Base-by-base conservation (phyloP, 2,329 filamentous ascomycete genomes). In the Ophiobolus disseminans region DNA sequence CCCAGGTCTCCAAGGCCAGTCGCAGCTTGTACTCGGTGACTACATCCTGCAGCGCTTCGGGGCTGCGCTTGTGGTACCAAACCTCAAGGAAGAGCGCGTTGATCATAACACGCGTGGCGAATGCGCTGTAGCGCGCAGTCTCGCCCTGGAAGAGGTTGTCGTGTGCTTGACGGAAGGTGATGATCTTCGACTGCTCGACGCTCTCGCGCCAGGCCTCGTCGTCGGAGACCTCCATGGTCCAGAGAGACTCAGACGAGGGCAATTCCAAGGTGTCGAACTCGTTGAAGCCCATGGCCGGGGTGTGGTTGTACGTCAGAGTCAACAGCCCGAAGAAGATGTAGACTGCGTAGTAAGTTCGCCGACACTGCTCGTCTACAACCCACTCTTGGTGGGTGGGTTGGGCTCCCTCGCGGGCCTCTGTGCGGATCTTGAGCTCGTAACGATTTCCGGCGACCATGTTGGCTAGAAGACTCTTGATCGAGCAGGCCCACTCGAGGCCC, bases 391-490 rank as follows among this genome's bases (percentile, higher is more conserved):
- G 90, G 30, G 84, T 90, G 1, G 93, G 91, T 53, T 83, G 82
- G 21, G 84, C 80, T 35, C 84, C 87, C 63, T 90, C 88, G 47
- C 94, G 90, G 53, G 89, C 91, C 69, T 97, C 93, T 45, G 90
- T 89, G 14, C 94, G 89, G 53, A 96, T 83, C 81, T 97, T 97
- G 51, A 97, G 80, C 76, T 99, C 94, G 72, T 97, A 97, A 40
- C 91, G 86, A 71, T 97, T 97, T 50, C 94, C 94, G 49, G 93
- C 91, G 48, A 99, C 94, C 93, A 99, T 97, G 76, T 97, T 97
- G 60, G 93, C 93, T 40, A 99, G 84, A 30, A 97, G 82, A 79
- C 91, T 96, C 83, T 97, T 97, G 76, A 99, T 97, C 2, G 94
- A 97, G 75, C 93, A 97, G 26, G 94, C 92, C 94, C 94, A 99